Percentiles rank a stretch among this genome's conserved stretches.
phyloP scores from a whole-genome alignment of 305 asterid genomes.

The Fraxinus albicans region DNA sequence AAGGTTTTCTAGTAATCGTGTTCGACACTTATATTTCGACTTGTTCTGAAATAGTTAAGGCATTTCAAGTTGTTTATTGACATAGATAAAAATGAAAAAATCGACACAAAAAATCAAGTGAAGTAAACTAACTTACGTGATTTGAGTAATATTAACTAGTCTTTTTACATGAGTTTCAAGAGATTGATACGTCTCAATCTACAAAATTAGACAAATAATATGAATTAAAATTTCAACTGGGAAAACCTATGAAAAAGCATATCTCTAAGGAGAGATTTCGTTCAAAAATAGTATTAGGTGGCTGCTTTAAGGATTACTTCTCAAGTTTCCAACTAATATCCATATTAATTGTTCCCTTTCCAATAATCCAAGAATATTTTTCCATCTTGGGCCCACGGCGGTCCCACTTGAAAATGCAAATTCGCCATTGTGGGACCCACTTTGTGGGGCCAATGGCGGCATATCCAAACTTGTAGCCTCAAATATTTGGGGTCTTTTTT shows the following conservation, averaged over 20 bases:
- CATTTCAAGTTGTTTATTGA: background rate
- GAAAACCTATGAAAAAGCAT: background rate
- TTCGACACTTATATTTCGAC: background rate
- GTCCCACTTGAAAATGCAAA: constrained; percentile 22
- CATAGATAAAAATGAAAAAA: background rate
- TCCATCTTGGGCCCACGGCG: background rate
- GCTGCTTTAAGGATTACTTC: background rate
- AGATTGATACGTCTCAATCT: background rate
- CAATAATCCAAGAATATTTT: background rate
- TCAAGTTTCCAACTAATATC: background rate
- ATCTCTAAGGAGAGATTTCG: background rate
- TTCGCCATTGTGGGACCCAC: constrained; percentile 20
- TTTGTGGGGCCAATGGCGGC: constrained; percentile 1
- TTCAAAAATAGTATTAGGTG: background rate
- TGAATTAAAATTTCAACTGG: background rate
- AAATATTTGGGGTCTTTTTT: background rate
- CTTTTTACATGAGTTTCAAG: background rate
- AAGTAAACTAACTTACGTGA: background rate
- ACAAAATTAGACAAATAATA: background rate
- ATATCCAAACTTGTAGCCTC: constrained; percentile 7
- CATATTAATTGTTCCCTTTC: background rate
- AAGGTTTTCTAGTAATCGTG: background rate
- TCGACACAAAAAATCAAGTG: background rate
- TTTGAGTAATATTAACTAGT: background rate
- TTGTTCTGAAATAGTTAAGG: background rate